These are phyloP conservation scores for Aristolochia contorta DNA, from an alignment of 164 flowering plant genomes.

Conservation along the genomic window DNA sequence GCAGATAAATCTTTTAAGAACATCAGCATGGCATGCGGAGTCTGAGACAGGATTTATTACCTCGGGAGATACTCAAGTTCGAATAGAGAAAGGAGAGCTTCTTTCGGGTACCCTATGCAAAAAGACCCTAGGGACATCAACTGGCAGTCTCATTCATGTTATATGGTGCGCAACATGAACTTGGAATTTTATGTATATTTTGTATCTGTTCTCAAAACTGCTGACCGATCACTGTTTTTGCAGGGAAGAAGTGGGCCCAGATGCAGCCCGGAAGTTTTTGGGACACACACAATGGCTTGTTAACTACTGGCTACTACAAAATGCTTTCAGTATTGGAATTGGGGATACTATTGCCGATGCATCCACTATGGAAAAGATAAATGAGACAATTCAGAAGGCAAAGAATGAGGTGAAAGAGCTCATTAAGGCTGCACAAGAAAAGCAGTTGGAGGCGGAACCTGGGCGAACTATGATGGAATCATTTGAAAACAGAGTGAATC, in stretches of 20 bases:
- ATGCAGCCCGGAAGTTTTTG: slow-evolving; percentile 96
- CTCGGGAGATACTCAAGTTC: slow-evolving; percentile 87
- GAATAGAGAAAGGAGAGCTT: slow-evolving; percentile 90
- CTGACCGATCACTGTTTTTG: slow-evolving; percentile 3
- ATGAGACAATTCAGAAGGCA: slow-evolving; percentile 82
- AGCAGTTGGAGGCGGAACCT: slow-evolving; percentile 83
- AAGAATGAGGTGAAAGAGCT: slow-evolving; percentile 86
- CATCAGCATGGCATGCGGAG: slow-evolving; percentile 88
- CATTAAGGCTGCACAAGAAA: slow-evolving; percentile 59
- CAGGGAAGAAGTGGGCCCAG: slow-evolving; percentile 99
- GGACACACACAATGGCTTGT: slow-evolving; percentile 99
- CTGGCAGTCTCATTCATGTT: slow-evolving; percentile 98
- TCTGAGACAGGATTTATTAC: slow-evolving; percentile 72
- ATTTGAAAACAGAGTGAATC: slow-evolving; percentile 95
- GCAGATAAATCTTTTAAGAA: slow-evolving; percentile 85
- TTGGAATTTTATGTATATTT: not conserved
- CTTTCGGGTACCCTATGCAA: slow-evolving; percentile 95
- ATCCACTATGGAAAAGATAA: slow-evolving; percentile 82
- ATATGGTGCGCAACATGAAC: slow-evolving; percentile 52
- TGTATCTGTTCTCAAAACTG: not conserved
- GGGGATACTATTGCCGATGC: slow-evolving; percentile 99
- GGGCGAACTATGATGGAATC: slow-evolving; percentile 98
- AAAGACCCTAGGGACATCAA: slow-evolving; percentile 87
- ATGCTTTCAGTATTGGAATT: slow-evolving; percentile 93
- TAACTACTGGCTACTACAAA: slow-evolving; percentile 94